A percentile compares a stretch with the other conserved stretches of the same genome.
Conservation (phyloP, 257 asterid species). For the Solanum chiquidenum region DNA sequence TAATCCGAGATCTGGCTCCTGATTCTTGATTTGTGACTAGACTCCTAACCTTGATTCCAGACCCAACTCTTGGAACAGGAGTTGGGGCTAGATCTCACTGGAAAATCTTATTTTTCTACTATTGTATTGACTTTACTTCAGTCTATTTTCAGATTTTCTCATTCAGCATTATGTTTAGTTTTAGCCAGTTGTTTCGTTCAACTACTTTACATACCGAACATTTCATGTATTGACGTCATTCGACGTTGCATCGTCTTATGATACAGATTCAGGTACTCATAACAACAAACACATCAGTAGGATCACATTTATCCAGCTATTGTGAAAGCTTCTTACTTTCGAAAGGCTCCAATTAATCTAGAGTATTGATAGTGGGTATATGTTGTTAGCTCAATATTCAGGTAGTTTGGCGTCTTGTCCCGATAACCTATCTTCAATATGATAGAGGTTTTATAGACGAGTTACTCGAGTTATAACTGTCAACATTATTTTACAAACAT, state of each 20-base stretch:
- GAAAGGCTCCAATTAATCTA: not conserved
- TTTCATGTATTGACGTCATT: not conserved
- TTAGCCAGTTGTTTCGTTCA: too few species aligned
- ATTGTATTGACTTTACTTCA: not conserved
- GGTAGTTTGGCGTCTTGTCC: not conserved
- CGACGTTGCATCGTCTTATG: rapidly evolving
- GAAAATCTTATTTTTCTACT: not conserved
- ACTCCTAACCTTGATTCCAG: not conserved
- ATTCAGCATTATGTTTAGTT: not conserved
- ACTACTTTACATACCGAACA: too few species aligned
- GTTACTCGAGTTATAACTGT: not conserved
- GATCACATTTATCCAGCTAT: not conserved
- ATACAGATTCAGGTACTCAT: not conserved
- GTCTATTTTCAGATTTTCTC: too few species aligned
- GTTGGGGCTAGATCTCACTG: not conserved
- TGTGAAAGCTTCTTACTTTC: not conserved
- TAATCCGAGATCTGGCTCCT: too few species aligned
- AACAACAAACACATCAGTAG: not conserved
- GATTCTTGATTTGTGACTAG: not conserved
- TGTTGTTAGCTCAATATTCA: not conserved
- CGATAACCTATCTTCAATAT: not conserved
- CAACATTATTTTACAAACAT: not conserved
- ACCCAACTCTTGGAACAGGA: not conserved
- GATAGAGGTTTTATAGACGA: not conserved
- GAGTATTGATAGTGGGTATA: not conserved